These are phyloP conservation scores for Aspergillus quadrilineatus DNA, from an alignment of 2,329 filamentous ascomycete genomes.

Conservation along the genomic window DNA sequence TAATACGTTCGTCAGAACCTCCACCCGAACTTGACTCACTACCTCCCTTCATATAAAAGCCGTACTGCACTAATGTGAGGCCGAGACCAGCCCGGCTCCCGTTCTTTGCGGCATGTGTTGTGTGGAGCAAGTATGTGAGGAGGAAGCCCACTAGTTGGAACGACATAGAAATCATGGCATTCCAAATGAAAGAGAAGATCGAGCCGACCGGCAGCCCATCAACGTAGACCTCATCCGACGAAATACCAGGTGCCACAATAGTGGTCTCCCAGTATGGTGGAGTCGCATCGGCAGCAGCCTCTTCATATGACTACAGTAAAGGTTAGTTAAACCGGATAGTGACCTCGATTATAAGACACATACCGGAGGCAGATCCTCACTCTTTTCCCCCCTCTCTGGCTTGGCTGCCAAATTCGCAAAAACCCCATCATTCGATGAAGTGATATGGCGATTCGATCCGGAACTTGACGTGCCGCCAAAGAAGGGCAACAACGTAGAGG, in stretches of 20 bases:
- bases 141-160: constrained; percentile 97
- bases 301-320: constrained; percentile 78
- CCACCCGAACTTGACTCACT: constrained; percentile 43
- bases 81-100: constrained; percentile 91
- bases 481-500: constrained; percentile 55
- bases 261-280: constrained; percentile 99
- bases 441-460: constrained; percentile 56
- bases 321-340: constrained; percentile 35
- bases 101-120: constrained; percentile 96
- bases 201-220: constrained; percentile 91
- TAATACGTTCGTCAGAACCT: constrained; percentile 47
- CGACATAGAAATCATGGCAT: constrained; percentile 92
- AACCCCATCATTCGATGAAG: constrained; percentile 85
- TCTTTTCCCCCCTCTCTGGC: constrained; percentile 75
- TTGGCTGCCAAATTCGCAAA: constrained; percentile 94
- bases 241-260: constrained; percentile 87
- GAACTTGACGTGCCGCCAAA: constrained; percentile 44
- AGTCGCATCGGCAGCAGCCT: constrained; percentile 92
- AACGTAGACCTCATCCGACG: constrained; percentile 93
- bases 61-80: constrained; percentile 93
- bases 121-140: constrained; percentile 95
- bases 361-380: constrained; percentile 92
- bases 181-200: constrained; percentile 76
- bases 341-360: constrained; percentile 41
- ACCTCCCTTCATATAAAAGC: constrained; percentile 85